A percentile compares a stretch with the other conserved stretches of the same genome.
phyloP scores from a whole-genome alignment of 2,329 filamentous ascomycete genomes.

The Thelonectria blattea region DNA sequence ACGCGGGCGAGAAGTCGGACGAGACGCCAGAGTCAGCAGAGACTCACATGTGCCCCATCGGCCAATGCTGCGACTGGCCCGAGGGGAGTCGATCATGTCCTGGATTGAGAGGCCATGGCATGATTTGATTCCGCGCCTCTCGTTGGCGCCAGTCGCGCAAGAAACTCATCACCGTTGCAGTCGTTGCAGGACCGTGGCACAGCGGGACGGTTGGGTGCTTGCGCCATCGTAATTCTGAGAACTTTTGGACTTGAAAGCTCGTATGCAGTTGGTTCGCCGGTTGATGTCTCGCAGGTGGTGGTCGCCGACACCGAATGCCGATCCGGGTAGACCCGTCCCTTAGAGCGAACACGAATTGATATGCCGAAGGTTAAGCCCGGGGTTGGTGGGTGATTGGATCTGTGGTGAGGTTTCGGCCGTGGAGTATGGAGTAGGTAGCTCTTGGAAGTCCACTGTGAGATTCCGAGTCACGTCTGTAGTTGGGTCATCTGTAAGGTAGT shows the following conservation, averaged over 20 bases:
- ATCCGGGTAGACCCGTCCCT: slow-evolving; percentile 19
- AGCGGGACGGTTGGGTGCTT: slow-evolving; percentile 12
- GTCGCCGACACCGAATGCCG: slow-evolving; percentile 31
- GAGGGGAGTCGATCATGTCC: slow-evolving; percentile 3
- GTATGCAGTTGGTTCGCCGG: slow-evolving; percentile 38
- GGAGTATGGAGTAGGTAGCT: too few relatives aligned
- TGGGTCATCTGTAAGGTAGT: too few relatives aligned
- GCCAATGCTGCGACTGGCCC: slow-evolving; percentile 11
- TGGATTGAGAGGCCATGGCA: slow-evolving; percentile 25
- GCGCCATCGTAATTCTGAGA: slow-evolving; percentile 8
- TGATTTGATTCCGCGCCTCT: slow-evolving; percentile 25
- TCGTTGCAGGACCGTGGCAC: slow-evolving; percentile 9
- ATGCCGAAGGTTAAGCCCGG: slow-evolving; percentile 3
- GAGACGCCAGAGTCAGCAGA: slow-evolving; percentile 10
- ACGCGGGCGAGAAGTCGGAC: slow-evolving; percentile 25
- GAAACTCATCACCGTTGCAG: slow-evolving; percentile 8
- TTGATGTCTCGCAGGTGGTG: slow-evolving; percentile 16
- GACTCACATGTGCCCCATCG: slow-evolving; percentile 10
- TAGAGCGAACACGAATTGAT: slow-evolving; percentile 8
- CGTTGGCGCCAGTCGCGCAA: slow-evolving; percentile 22
- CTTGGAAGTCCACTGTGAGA: neutral
- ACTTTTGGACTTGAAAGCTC: neutral
- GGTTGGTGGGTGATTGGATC: slow-evolving; percentile 13
- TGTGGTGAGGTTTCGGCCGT: slow-evolving; percentile 26
- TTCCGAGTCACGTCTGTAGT: neutral